Percentiles rank a stretch among this genome's conserved stretches.
These are phyloP conservation scores for Cyberlindnera sargentensis DNA, from an alignment of 805 yeast genomes.

Conservation along the genomic window DNA sequence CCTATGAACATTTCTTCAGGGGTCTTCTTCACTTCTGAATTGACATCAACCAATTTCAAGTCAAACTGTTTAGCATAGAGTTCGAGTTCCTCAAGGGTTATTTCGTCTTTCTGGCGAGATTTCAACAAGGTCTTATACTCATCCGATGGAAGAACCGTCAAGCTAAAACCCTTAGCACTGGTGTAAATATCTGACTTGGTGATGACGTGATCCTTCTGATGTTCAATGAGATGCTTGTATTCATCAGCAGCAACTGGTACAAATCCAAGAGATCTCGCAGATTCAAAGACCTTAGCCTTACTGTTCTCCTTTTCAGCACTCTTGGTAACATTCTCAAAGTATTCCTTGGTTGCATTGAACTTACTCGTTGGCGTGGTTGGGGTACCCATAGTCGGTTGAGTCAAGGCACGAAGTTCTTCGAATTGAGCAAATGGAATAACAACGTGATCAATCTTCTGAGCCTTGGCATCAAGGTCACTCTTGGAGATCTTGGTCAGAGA, in stretches of 20 bases:
- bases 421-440: conserved; percentile 20
- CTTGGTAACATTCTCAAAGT: conserved; percentile 27
- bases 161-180: conserved; percentile 33
- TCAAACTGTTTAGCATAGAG: conserved; percentile 30
- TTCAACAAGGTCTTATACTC: conserved; percentile 34
- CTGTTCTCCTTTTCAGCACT: conserved; percentile 21
- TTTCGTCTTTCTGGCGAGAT: conserved; percentile 19
- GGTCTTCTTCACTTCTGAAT: background rate
- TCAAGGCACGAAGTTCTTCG: conserved; percentile 4
- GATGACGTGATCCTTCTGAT: conserved; percentile 24
- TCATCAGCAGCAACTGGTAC: conserved; percentile 29
- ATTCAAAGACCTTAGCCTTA: conserved; percentile 25
- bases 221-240: conserved; percentile 25
- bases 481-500: conserved; percentile 18
- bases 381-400: background rate
- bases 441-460: conserved; percentile 24
- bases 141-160: conserved; percentile 37
- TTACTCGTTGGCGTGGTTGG: conserved; percentile 21
- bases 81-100: conserved; percentile 26
- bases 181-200: conserved; percentile 28
- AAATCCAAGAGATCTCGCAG: conserved; percentile 28
- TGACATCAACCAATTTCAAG: conserved; percentile 26
- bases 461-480: conserved; percentile 24
- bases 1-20: background rate
- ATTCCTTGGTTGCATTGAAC: conserved; percentile 28